Percentiles rank a stretch among this genome's conserved stretches.
Evolutionary conservation across 345 rosid species (phyloP).

Genomic region (Eutrema yunnanense): DNA sequence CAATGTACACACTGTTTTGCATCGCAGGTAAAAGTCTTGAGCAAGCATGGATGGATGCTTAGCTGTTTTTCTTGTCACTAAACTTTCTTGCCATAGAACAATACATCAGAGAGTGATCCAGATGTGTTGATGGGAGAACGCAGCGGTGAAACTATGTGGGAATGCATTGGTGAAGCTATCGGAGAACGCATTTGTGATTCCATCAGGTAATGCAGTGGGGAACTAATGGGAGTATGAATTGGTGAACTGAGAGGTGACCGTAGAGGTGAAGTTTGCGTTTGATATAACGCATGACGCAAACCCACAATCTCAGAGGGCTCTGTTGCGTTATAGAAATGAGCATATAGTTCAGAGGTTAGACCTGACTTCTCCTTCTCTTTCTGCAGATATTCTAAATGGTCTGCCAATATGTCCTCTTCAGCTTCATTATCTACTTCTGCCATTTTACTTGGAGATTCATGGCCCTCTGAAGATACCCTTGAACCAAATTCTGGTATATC

Average conservation of each 20-base stretch:
- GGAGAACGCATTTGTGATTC: conserved; percentile 19
- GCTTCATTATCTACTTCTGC: not conserved
- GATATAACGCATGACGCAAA: conserved; percentile 22
- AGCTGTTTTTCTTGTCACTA: not conserved
- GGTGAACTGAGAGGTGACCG: conserved; percentile 30
- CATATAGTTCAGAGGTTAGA: conserved; percentile 19
- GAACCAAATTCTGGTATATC: not conserved
- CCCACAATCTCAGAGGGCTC: conserved; percentile 29
- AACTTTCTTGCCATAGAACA: conserved; percentile 20
- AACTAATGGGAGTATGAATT: conserved; percentile 26
- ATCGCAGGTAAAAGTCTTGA: conserved; percentile 7
- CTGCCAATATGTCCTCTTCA: not conserved
- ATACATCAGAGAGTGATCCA: conserved; percentile 29
- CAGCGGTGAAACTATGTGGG: conserved; percentile 26
- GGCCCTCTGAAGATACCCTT: not conserved
- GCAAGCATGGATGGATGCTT: not conserved
- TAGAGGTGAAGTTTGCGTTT: conserved; percentile 27
- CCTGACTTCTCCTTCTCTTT: conserved; percentile 6
- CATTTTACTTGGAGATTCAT: conserved; percentile 8
- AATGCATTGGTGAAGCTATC: conserved; percentile 13
- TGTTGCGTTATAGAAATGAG: conserved; percentile 4
- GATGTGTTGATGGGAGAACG: conserved; percentile 30
- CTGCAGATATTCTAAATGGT: not conserved
- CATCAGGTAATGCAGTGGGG: conserved; percentile 24
- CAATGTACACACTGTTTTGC: conserved; percentile 19